These are phyloP conservation scores for Thelonectria blattea DNA, from an alignment of 2,329 filamentous ascomycete species.

Conservation along the genomic window DNA sequence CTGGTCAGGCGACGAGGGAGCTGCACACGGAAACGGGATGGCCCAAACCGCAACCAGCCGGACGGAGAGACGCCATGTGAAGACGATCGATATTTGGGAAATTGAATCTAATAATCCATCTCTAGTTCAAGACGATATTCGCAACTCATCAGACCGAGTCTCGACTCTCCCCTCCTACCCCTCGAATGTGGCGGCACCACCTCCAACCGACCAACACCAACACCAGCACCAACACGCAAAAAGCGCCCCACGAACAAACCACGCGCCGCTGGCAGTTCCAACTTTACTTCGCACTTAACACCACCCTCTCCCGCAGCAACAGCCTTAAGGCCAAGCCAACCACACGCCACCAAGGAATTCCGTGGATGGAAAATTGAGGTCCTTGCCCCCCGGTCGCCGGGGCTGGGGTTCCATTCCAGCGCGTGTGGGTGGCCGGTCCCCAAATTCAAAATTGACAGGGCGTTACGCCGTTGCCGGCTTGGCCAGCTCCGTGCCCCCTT, in stretches of 20 bases:
- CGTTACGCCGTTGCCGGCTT: slow-evolving; percentile 35
- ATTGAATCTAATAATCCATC: not conserved
- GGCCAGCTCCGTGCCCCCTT: slow-evolving; percentile 22
- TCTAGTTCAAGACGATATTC: not conserved
- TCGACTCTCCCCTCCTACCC: not conserved
- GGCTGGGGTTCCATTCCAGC: slow-evolving; percentile 27
- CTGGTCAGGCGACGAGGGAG: slow-evolving; percentile 13
- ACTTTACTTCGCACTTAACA: not conserved
- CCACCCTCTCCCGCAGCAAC: not conserved
- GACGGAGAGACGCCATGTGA: too few species aligned
- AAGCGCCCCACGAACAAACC: not conserved
- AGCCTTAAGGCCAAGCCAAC: slow-evolving; percentile 11
- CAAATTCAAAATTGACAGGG: slow-evolving; percentile 16
- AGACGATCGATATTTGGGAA: too few species aligned
- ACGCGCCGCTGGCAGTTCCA: not conserved
- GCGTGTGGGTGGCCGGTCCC: slow-evolving; percentile 8
- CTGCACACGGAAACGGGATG: not conserved
- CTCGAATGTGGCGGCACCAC: slow-evolving; percentile 11
- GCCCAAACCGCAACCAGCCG: not conserved
- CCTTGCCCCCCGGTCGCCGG: not conserved
- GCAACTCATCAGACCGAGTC: not conserved
- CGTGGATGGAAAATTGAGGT: not conserved
- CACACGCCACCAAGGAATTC: slow-evolving; percentile 4
- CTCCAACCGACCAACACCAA: not conserved
- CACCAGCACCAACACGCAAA: not conserved